Base-by-base conservation (phyloP, 148 eudicot genomes). In the Rhododendron ovatum region DNA sequence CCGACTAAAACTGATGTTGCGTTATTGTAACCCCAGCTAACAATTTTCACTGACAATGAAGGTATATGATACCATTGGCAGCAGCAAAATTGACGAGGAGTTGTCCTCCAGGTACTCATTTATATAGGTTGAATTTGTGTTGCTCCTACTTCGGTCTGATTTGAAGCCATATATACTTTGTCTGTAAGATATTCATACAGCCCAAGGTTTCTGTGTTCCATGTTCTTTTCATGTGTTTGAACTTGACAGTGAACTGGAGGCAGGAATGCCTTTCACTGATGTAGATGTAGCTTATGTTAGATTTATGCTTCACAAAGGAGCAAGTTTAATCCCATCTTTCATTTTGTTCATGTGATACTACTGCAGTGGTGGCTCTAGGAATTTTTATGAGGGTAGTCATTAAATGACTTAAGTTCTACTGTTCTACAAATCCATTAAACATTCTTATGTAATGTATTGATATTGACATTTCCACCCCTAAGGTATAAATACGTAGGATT, bases 11-110 rank as follows among this genome's bases (percentile, higher is more conserved):
- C 26, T 65, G 73, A n/a, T 65, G 3, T 11, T 63, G 69, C 28
- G 1, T 65, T 15, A 22, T 22, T 59, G 8, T 22, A 59, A 59
- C 8, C 65, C 65, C 63, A 63, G 33, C 82, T 86, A 9, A 79
- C 83, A n/a, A 28, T 84, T 59, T 74, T 77, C 73, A 80, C 82
- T 83, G 43, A 69, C 55, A 18, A 51, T 91, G 87, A 87, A 96
- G 99, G 98, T 95, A 30, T 93, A 91, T 89, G 99, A 96, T 89
- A 93, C 95, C 84, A 89, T 93, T 86, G 98, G 95, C 82, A 88
- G 93, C 87, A 90, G 59, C 93, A 89, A 89, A 78, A 85, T 87
- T 82, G 98, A 94, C 67, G 99, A 95, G 80, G 96, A 93, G 80
- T 75, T 87, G 50, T 51, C 85, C 82, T 88, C 90, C 86, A 93